Conservation (phyloP, 768 basidiomycete genomes). For the Coprinopsis sp. region DNA sequence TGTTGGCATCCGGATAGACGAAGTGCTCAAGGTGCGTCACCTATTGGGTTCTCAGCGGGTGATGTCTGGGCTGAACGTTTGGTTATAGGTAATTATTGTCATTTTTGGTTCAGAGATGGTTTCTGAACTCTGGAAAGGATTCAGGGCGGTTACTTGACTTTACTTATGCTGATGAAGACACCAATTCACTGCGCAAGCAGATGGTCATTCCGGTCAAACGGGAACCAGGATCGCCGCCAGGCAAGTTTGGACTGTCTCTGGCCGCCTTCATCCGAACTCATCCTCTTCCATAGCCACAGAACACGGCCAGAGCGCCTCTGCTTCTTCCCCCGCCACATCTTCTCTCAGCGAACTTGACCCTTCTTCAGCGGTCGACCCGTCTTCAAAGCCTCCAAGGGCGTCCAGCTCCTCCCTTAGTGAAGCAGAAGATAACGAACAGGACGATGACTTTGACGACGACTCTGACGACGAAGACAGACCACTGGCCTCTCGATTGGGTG, state of each 20-base stretch:
- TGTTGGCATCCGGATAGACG: conserved; percentile 77
- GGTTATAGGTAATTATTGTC: no score
- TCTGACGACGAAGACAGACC: conserved; percentile 55
- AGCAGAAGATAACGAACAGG: conserved; percentile 45
- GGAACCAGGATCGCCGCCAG: conserved; percentile 41
- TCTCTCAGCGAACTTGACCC: conserved; percentile 42
- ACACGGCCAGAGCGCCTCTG: conserved; percentile 31
- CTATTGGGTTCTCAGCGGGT: no score
- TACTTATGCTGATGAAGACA: conserved; percentile 65
- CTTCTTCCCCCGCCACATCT: conserved; percentile 39
- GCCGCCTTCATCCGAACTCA: conserved; percentile 11
- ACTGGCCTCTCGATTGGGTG: conserved; percentile 33
- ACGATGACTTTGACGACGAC: conserved; percentile 24
- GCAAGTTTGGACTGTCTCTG: conserved; percentile 29
- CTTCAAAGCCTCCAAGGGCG: conserved; percentile 48
- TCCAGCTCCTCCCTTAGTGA: conserved; percentile 47
- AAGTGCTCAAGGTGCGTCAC: conserved; percentile 66
- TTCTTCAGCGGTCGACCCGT: conserved; percentile 38
- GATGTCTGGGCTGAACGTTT: no score
- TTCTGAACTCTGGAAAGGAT: conserved; percentile 43
- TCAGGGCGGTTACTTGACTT: conserved; percentile 76
- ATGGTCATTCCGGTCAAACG: conserved; percentile 53
- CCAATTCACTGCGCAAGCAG: conserved; percentile 64
- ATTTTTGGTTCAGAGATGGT: neutral
- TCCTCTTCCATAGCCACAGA: conserved; percentile 25